Percentiles rank a stretch among this genome's conserved stretches.
Conservation (phyloP, 1,284 basidiomycete genomes). For the Xerocomus minutiporus region DNA sequence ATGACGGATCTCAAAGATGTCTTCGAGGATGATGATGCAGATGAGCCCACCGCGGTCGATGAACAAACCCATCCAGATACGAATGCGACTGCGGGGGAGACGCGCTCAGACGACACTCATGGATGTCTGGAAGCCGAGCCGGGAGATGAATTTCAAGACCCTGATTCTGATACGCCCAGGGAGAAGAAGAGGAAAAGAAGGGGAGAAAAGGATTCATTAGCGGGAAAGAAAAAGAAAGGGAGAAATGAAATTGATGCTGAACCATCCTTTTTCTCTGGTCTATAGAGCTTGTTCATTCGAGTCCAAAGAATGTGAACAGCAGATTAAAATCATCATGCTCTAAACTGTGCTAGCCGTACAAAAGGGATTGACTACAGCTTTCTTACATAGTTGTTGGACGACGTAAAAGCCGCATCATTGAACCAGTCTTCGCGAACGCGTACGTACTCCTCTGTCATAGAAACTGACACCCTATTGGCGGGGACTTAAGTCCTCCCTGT, state of each 20-base stretch:
- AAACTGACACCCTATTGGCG: background rate
- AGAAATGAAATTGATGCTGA: constrained; percentile 52
- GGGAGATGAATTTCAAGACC: constrained; percentile 28
- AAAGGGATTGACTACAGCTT: background rate
- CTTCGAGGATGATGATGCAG: constrained; percentile 39
- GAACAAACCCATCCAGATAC: constrained; percentile 41
- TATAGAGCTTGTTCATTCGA: constrained; percentile 36
- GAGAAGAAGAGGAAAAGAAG: constrained; percentile 57
- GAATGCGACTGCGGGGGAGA: constrained; percentile 16
- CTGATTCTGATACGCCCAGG: constrained; percentile 38
- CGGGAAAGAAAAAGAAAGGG: constrained; percentile 52
- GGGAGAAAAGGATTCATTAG: constrained; percentile 46
- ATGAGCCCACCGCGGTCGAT: constrained; percentile 28
- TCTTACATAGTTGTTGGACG: background rate
- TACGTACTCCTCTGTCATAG: background rate
- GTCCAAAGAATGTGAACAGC: background rate
- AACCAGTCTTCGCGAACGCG: background rate
- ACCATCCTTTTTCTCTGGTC: constrained; percentile 65
- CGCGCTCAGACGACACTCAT: background rate
- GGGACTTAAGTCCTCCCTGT: background rate
- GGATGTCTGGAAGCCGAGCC: constrained; percentile 1
- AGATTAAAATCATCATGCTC: background rate
- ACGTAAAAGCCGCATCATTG: background rate
- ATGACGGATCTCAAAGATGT: constrained; percentile 75
- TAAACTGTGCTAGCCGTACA: background rate